A percentile compares a stretch with the other conserved stretches of the same genome.
These are phyloP conservation scores for Taphrina deformans DNA, from an alignment of 1,139 yeast species.

Conservation along the genomic window DNA sequence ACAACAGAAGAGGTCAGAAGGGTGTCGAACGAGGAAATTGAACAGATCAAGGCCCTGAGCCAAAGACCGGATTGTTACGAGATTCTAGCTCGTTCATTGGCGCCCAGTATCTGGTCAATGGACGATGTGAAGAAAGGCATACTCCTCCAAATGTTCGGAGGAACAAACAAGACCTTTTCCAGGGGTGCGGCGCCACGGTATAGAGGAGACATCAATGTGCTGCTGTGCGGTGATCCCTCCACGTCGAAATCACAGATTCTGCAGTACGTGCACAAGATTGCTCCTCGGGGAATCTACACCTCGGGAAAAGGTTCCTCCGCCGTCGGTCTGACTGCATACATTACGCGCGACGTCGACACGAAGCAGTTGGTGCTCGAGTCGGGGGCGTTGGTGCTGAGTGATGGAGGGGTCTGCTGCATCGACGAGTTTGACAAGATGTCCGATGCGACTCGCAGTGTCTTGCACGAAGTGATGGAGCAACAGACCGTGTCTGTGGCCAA, in stretches of 20 bases:
- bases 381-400: conserved; percentile 95
- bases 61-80: conserved; percentile 79
- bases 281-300: conserved; percentile 96
- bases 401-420: conserved; percentile 98
- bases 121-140: conserved; percentile 97
- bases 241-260: conserved; percentile 92
- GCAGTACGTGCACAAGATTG: conserved; percentile 89
- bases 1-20: conserved; percentile 63
- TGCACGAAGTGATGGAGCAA: conserved; percentile 99
- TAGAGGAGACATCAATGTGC: conserved; percentile 89
- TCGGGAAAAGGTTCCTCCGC: conserved; percentile 99
- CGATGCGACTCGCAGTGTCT: conserved; percentile 87
- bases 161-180: conserved; percentile 81
- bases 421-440: conserved; percentile 98
- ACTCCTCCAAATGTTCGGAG: conserved; percentile 88
- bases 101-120: conserved; percentile 93
- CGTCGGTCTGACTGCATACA: conserved; percentile 95
- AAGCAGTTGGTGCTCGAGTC: conserved; percentile 89
- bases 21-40: conserved; percentile 68
- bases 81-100: conserved; percentile 83
- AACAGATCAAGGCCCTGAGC: conserved; percentile 61
- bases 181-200: conserved; percentile 83
- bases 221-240: conserved; percentile 97
- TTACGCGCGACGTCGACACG: conserved; percentile 91
- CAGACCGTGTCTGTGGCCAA: conserved; percentile 97